Percentiles rank a stretch among this genome's conserved stretches.
Evolutionary conservation across 2,329 filamentous ascomycete species (phyloP).

Genomic region (Cladosporium sp.): DNA sequence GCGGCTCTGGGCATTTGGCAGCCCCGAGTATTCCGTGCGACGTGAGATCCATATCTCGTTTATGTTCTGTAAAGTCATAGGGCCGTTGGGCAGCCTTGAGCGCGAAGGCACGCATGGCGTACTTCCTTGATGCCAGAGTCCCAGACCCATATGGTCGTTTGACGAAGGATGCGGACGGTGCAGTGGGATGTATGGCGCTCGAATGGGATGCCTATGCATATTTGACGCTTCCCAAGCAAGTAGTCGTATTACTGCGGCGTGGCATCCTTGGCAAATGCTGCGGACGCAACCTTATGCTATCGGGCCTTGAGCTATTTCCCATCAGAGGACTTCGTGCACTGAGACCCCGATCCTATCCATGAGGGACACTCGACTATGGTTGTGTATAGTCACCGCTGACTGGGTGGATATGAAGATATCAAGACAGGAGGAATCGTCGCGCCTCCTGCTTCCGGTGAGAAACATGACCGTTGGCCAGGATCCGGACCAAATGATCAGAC

Average conservation of each 20-base stretch:
- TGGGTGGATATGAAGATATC: background rate
- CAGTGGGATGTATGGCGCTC: background rate
- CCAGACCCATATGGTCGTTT: background rate
- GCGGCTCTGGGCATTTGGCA: background rate
- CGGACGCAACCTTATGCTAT: background rate
- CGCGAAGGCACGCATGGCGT: background rate
- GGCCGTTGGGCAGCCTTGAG: background rate
- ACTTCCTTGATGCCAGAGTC: background rate
- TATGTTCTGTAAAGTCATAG: background rate
- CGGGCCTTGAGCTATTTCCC: background rate
- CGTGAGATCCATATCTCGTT: background rate
- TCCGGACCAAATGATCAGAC: background rate
- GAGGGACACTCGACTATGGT: background rate
- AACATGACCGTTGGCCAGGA: background rate
- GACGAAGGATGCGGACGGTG: background rate
- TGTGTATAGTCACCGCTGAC: background rate
- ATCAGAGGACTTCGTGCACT: background rate
- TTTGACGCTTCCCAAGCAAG: background rate
- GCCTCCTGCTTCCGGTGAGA: background rate
- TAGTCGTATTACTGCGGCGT: background rate
- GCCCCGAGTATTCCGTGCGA: background rate
- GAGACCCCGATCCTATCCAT: background rate
- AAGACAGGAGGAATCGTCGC: background rate
- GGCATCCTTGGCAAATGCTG: slow-evolving; percentile 3
- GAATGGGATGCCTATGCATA: background rate